phyloP scores from a whole-genome alignment of 345 rosid species.

The Trapa incisa region DNA sequence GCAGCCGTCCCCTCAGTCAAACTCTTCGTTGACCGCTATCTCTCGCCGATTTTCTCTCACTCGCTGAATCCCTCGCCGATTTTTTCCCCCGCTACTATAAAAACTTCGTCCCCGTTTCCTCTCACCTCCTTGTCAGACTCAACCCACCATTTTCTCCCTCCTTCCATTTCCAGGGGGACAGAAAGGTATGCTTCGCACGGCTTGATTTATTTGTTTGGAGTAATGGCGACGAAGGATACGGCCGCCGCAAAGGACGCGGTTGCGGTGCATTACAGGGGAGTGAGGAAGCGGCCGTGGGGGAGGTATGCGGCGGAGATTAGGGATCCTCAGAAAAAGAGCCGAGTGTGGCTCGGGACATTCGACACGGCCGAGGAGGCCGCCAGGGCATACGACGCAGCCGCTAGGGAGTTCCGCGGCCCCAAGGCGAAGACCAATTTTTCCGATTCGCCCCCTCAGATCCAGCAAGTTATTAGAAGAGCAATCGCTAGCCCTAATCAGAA shows the following conservation, averaged over 20 bases:
- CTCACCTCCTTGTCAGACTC: neutral
- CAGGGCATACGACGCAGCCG: constrained; percentile 7
- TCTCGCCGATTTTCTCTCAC: neutral
- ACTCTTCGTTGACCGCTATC: neutral
- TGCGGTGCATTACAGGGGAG: constrained; percentile 8
- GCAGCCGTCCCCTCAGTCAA: constrained; percentile 5
- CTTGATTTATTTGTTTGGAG: neutral
- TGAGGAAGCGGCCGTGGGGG: constrained; percentile 7
- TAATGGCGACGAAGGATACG: neutral
- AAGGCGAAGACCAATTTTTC: constrained; percentile 11
- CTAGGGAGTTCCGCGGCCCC: constrained; percentile 8
- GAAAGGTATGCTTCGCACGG: neutral
- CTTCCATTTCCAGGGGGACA: neutral
- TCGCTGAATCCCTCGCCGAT: constrained; percentile 3
- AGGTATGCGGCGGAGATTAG: constrained; percentile 14
- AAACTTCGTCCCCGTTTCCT: neutral
- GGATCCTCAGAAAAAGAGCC: constrained; percentile 6
- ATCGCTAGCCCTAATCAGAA: neutral
- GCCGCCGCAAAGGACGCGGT: neutral
- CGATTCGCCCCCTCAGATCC: neutral
- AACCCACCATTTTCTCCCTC: neutral
- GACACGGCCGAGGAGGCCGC: constrained; percentile 11
- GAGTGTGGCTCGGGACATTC: constrained; percentile 9
- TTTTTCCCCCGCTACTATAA: neutral
- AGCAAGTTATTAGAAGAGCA: neutral